Evolutionary conservation across 495 filamentous ascomycete genomes (phyloP), one percentile per base, ranked within the genome.

Genomic region (Penicillium verhagenii): DNA sequence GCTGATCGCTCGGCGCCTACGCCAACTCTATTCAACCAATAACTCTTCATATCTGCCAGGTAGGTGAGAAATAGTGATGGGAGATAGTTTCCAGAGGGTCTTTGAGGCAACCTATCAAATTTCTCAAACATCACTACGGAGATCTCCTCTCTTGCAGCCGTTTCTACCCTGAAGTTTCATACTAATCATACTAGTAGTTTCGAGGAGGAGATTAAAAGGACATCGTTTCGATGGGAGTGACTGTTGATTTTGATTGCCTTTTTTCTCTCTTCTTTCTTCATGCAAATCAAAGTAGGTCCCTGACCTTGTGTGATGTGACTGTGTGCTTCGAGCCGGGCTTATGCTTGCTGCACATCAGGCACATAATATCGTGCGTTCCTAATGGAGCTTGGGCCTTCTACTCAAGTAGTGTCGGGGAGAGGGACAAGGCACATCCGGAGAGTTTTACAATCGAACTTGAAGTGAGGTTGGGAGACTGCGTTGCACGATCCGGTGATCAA

Each of bases 331-430:
- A 52, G 51, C 10, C 14, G 21, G 47, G 50, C 45, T 52, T 26
- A 31, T 44, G 43, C 47, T 61, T 58, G 43, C 50, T 67, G 64
- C 55, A 66, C 53, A 43, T 48, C 35, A 58, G 33, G 60, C 52
- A 58, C 57, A 53, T 47, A n/a, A 46, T 31, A 51, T 52, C 25
- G 50, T 52, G 50, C 39, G 39, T 58, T 54, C 28, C 43, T 59
- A 43, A 46, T 24, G 61, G 58, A 67, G 64, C 64, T 67, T 67
- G 64, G 64, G 61, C 63, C 64, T 31, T n/a, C n/a, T n/a, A n/a
- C n/a, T 37, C 53, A 55, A 54, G 57, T 63, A 21, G 50, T 56
- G 55, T 44, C 52, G 50, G 53, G 31, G 55, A 50, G 51, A 44
- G 38, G 44, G 47, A 58, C 45, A 44, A 26, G 21, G 21, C 19